A percentile compares a stretch with the other conserved stretches of the same genome.
Conservation (phyloP, 2,329 filamentous ascomycete genomes). For the Lecanicillium sp. region DNA sequence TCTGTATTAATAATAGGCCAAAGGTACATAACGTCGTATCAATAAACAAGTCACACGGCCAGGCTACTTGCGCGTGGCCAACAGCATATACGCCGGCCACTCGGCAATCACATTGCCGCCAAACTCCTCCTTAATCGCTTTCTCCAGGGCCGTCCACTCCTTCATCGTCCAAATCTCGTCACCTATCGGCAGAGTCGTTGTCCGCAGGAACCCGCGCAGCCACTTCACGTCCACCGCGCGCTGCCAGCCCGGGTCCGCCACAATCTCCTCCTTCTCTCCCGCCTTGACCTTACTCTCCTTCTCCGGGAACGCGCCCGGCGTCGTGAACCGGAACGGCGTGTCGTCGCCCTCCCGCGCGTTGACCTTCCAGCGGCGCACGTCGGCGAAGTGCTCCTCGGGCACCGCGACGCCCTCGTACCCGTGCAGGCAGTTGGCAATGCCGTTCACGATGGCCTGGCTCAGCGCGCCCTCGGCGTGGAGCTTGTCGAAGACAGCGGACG, state of each 20-base stretch:
- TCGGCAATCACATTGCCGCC: constrained; percentile 8
- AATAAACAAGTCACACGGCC: neutral
- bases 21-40: neutral
- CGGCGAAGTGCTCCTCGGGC: constrained; percentile 4
- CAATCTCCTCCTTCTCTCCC: neutral
- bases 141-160: constrained; percentile 5
- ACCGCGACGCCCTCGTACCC: constrained; percentile 11
- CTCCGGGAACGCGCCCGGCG: constrained; percentile 2
- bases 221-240: constrained; percentile 2
- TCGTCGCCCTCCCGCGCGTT: neutral
- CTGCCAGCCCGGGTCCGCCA: constrained; percentile 2
- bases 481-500: neutral
- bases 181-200: constrained; percentile 5
- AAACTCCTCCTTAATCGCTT: constrained; percentile 6
- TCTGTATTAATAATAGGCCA: neutral
- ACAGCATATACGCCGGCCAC: constrained; percentile 12
- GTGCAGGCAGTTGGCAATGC: constrained; percentile 2
- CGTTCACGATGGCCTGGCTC: constrained; percentile 1
- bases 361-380: constrained; percentile 4
- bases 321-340: constrained; percentile 5
- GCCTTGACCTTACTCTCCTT: constrained; percentile 1
- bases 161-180: neutral
- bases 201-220: constrained; percentile 7
- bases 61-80: constrained; percentile 3
- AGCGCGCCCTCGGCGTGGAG: constrained; percentile 2